Percentiles rank a stretch among this genome's conserved stretches.
Conservation (phyloP, 2,329 filamentous ascomycete genomes). For the Colletotrichum lindemuthianum region DNA sequence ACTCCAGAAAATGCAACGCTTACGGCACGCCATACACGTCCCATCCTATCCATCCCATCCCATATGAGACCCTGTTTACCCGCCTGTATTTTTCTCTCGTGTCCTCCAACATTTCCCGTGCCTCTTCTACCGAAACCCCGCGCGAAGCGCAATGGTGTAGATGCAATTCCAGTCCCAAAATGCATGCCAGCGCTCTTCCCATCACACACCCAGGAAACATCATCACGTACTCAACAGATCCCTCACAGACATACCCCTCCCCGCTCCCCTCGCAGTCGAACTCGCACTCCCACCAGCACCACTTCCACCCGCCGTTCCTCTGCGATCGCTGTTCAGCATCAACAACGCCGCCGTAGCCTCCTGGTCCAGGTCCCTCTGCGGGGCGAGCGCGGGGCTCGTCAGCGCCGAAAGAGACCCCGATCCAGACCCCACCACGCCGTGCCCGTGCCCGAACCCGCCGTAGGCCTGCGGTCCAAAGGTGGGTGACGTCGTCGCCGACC, state of each 20-base stretch:
- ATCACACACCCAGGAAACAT: neutral
- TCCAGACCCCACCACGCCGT: slow-evolving; percentile 48
- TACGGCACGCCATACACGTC: too few relatives aligned
- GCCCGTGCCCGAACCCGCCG: slow-evolving; percentile 45
- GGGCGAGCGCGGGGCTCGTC: slow-evolving; percentile 67
- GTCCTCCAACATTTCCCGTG: too few relatives aligned
- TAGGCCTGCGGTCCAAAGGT: slow-evolving; percentile 64
- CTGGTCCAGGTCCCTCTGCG: slow-evolving; percentile 69
- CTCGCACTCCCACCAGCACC: slow-evolving; percentile 43
- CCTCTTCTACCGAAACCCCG: too few relatives aligned
- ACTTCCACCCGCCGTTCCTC: slow-evolving; percentile 52
- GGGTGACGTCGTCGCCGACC: slow-evolving; percentile 63
- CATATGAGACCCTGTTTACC: too few relatives aligned
- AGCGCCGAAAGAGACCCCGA: slow-evolving; percentile 61
- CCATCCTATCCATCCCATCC: too few relatives aligned
- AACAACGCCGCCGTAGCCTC: slow-evolving; percentile 87
- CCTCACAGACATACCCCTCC: slow-evolving; percentile 63
- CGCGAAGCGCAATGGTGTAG: too few relatives aligned
- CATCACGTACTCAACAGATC: slow-evolving; percentile 63
- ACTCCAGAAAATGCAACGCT: too few relatives aligned
- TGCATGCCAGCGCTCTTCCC: neutral
- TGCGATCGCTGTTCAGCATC: slow-evolving; percentile 86
- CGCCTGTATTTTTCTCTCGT: too few relatives aligned
- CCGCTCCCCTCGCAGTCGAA: slow-evolving; percentile 42
- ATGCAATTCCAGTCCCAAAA: too few relatives aligned